phyloP scores from a whole-genome alignment of 345 rosid species.

The Lenwebbia sp. region DNA sequence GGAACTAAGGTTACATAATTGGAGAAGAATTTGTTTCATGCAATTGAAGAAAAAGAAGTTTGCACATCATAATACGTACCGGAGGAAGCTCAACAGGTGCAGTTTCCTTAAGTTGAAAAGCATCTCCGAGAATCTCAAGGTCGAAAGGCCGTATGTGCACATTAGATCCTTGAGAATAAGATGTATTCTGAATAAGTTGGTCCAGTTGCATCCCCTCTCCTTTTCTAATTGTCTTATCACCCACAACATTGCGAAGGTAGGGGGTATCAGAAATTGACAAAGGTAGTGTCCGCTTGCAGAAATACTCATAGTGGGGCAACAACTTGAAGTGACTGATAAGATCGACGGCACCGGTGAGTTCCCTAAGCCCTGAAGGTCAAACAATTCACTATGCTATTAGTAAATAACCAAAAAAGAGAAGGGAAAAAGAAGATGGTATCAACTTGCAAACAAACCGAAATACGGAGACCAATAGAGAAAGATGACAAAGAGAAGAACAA shows the following conservation, averaged over 20 bases:
- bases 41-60: background rate
- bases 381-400: background rate
- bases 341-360: slow-evolving; percentile 75
- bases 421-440: background rate
- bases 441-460: background rate
- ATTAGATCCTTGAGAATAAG: slow-evolving; percentile 30
- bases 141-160: slow-evolving; percentile 60
- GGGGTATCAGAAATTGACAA: slow-evolving; percentile 62
- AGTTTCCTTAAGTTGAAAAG: slow-evolving; percentile 64
- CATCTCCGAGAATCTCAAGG: slow-evolving; percentile 57
- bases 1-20: background rate
- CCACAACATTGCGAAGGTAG: slow-evolving; percentile 75
- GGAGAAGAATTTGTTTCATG: background rate
- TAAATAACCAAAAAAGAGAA: background rate
- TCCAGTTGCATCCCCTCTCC: slow-evolving; percentile 89
- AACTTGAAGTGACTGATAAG: slow-evolving; percentile 72
- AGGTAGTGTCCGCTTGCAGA: slow-evolving; percentile 82
- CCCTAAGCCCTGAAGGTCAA: slow-evolving; percentile 54
- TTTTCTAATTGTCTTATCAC: slow-evolving; percentile 75
- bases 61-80: slow-evolving; percentile 21
- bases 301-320: slow-evolving; percentile 60
- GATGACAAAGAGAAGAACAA: background rate
- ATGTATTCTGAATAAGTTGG: slow-evolving; percentile 49
- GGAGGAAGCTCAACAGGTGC: slow-evolving; percentile 52
- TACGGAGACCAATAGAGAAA: background rate